Conservation (phyloP, 2,329 filamentous ascomycete species). For the Penicillium sp. region DNA sequence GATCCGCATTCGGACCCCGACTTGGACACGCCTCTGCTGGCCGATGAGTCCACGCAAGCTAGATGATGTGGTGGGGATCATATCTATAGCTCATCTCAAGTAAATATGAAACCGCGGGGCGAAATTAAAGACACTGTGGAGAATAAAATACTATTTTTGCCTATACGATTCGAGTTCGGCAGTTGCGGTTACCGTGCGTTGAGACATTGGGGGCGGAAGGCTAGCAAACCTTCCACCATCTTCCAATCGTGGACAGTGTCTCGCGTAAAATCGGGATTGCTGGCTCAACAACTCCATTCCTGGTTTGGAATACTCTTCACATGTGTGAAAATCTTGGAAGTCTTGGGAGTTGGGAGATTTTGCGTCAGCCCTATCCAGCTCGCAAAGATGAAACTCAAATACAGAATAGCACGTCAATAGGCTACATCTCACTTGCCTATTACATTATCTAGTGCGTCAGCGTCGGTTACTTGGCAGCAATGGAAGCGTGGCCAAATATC, state of each 20-base stretch:
- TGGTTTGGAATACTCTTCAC: neutral
- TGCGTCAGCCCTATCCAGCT: neutral
- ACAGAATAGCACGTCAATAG: neutral
- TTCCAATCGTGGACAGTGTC: neutral
- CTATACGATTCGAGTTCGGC: neutral
- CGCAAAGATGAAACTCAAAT: neutral
- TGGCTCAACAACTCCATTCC: neutral
- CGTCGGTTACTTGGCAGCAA: neutral
- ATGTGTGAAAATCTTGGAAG: neutral
- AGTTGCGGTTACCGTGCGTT: constrained; percentile 1
- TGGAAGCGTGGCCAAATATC: neutral
- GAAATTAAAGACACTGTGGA: constrained; percentile 15
- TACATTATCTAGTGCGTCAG: neutral
- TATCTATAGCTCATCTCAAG: neutral
- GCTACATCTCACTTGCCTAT: neutral
- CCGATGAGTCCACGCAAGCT: neutral
- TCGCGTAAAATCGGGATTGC: neutral
- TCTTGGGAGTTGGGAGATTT: neutral
- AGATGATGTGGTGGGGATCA: neutral
- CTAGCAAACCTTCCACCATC: neutral
- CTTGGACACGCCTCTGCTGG: constrained; percentile 32
- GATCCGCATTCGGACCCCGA: constrained; percentile 11
- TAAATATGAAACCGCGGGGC: constrained; percentile 3
- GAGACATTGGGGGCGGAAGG: constrained; percentile 17
- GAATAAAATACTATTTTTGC: constrained; percentile 12